Evolutionary conservation across 1,139 yeast species (phyloP).

Genomic region (Pneumocystis jirovecii): DNA sequence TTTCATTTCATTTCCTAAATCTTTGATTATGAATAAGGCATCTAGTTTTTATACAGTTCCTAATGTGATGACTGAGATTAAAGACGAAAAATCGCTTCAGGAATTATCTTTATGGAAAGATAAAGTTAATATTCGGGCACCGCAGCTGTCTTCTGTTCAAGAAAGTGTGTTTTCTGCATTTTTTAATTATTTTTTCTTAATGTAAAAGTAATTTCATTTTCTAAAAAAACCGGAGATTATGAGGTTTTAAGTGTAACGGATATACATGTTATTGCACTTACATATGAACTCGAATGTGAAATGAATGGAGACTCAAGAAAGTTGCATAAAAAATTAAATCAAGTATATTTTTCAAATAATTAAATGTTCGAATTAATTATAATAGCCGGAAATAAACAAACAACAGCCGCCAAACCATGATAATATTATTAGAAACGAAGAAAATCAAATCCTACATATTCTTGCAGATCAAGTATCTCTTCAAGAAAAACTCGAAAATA

Average conservation of each 20-base stretch:
- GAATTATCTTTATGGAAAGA: slow-evolving; percentile 68
- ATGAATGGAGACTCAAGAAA: slow-evolving; percentile 52
- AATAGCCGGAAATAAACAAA: neutral
- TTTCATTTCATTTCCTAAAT: slow-evolving; percentile 66
- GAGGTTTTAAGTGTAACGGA: slow-evolving; percentile 80
- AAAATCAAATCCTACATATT: slow-evolving; percentile 4
- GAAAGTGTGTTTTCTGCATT: slow-evolving; percentile 6
- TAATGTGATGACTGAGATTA: slow-evolving; percentile 72
- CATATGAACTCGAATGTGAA: slow-evolving; percentile 74
- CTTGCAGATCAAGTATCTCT: neutral
- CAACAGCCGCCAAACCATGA: neutral
- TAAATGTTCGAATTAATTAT: slow-evolving; percentile 11
- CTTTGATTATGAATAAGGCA: slow-evolving; percentile 37
- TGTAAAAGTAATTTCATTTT: slow-evolving; percentile 33
- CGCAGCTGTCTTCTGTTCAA: slow-evolving; percentile 42
- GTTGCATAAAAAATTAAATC: slow-evolving; percentile 62
- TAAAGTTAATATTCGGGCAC: slow-evolving; percentile 43
- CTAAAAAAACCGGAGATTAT: slow-evolving; percentile 82
- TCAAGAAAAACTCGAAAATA: neutral
- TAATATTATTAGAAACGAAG: slow-evolving; percentile 8
- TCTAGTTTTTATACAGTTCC: slow-evolving; percentile 70
- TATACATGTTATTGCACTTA: slow-evolving; percentile 78
- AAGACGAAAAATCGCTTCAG: slow-evolving; percentile 69
- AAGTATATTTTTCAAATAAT: slow-evolving; percentile 24
- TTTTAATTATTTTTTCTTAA: neutral